A percentile compares a stretch with the other conserved stretches of the same genome.
These are phyloP conservation scores for Phyllostachys edulis DNA, from an alignment of 176 grass and related monocot genomes.

Conservation along the genomic window DNA sequence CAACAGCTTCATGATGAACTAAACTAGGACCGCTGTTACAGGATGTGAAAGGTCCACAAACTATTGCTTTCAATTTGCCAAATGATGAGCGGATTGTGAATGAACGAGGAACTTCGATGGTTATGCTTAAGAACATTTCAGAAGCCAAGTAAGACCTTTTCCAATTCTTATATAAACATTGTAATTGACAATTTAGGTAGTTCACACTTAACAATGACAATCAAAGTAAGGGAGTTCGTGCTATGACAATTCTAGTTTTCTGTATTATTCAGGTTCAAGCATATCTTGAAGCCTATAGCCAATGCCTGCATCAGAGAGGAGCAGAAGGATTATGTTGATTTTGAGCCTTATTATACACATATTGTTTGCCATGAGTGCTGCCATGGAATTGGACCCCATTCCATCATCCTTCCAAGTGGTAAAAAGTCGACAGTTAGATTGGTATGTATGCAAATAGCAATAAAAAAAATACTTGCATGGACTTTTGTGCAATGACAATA, in stretches of 20 bases:
- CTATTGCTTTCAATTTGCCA: slow-evolving; percentile 94
- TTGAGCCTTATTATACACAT: slow-evolving; percentile 92
- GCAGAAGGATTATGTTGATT: slow-evolving; percentile 80
- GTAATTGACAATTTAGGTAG: background rate
- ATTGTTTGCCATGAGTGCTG: slow-evolving; percentile 96
- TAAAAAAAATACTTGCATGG: background rate
- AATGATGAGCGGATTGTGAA: slow-evolving; percentile 98
- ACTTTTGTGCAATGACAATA: background rate
- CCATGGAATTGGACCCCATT: slow-evolving; percentile 98
- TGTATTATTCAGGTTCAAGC: slow-evolving; percentile 63
- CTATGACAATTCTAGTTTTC: slow-evolving; percentile 18
- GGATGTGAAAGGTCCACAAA: slow-evolving; percentile 99
- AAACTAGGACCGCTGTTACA: slow-evolving; percentile 36
- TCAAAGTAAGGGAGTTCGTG: background rate
- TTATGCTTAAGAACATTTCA: slow-evolving; percentile 97
- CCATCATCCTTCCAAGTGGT: slow-evolving; percentile 83
- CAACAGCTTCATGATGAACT: slow-evolving; percentile 11
- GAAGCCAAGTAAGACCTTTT: slow-evolving; percentile 78
- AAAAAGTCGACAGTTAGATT: slow-evolving; percentile 83
- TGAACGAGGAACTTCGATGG: slow-evolving; percentile 92
- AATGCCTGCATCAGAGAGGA: slow-evolving; percentile 78
- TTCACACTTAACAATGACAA: background rate
- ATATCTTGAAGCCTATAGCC: slow-evolving; percentile 89
- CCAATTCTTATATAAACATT: background rate
- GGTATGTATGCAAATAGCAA: slow-evolving; percentile 45